A percentile compares a stretch with the other conserved stretches of the same genome.
Evolutionary conservation across 768 basidiomycete genomes (phyloP).

Genomic region (Amylocystis lapponica): DNA sequence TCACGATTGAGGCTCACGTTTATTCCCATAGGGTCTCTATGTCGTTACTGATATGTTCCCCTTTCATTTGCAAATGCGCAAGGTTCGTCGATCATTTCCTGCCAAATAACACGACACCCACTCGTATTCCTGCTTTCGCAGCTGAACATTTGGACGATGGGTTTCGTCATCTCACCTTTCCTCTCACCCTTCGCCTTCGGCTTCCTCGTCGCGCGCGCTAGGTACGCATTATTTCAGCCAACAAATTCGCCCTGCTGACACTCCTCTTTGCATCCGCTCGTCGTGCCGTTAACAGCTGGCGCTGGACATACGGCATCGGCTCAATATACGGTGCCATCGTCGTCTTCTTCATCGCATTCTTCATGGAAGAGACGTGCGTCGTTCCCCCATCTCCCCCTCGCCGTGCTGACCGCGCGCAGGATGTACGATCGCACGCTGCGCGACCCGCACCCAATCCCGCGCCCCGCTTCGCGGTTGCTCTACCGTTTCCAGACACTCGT

Average conservation of each 20-base stretch:
- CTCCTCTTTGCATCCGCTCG: too few species aligned
- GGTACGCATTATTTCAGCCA: slow-evolving; percentile 16
- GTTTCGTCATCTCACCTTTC: slow-evolving; percentile 62
- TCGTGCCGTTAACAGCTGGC: too few species aligned
- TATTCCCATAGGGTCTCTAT: slow-evolving; percentile 7
- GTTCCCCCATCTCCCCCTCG: neutral
- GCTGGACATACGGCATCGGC: slow-evolving; percentile 66
- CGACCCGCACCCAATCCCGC: slow-evolving; percentile 37
- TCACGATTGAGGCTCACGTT: neutral
- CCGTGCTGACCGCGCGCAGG: too few species aligned
- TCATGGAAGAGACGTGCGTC: slow-evolving; percentile 64
- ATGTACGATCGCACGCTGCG: slow-evolving; percentile 56
- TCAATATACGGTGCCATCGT: slow-evolving; percentile 53
- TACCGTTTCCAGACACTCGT: slow-evolving; percentile 54
- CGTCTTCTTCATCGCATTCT: slow-evolving; percentile 49
- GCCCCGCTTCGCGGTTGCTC: slow-evolving; percentile 35
- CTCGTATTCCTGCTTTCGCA: slow-evolving; percentile 16
- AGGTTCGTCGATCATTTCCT: slow-evolving; percentile 1
- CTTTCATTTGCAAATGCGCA: slow-evolving; percentile 10
- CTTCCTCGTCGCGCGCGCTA: slow-evolving; percentile 55
- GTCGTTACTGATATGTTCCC: slow-evolving; percentile 11
- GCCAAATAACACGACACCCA: neutral
- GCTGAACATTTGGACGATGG: slow-evolving; percentile 72
- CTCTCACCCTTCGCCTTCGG: slow-evolving; percentile 63
- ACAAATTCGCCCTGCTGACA: neutral